Base-by-base conservation (phyloP, 179 eudicot genomes). In the Nepenthes alata region DNA sequence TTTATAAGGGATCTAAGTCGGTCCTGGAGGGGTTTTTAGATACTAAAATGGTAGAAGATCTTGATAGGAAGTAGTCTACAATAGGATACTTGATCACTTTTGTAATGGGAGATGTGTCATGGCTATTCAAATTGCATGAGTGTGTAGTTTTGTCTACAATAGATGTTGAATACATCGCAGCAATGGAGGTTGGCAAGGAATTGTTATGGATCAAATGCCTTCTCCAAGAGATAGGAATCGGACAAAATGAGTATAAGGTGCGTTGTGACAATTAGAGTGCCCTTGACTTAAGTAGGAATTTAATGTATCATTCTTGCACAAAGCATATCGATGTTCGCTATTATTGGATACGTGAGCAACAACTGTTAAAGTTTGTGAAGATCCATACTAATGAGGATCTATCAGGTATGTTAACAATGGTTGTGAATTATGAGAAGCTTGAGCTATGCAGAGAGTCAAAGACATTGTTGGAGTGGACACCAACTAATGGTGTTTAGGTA, bases 361-460 rank as follows among this genome's bases (percentile, higher is more conserved):
- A 53, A 53, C 10, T 13, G 35, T 3, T 53, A 3, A 4, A 2
- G 11, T 11, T 53, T 13, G 34, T 3, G 5, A 53, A 53, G 35
- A 25, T 53, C 10, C 56, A 13, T 9, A 53, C 34, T 2, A 9
- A 53, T 53, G 34, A 53, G 34, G 14, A 53, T 53, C 8, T 3
- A 3, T 25, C 56, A 13, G 34, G 5, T 15, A 53, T 53, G 56
- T 10, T 50, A 11, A 11, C 53, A 50, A 50, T 2, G 2, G 53
- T 41, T 62, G 5, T 41, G 82, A 87, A 90, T 5, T 87, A 16
- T 70, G 75, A 2, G 85, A 83, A 25, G 25, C 25, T 25, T 25
- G 25, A 25, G 25, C 25, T 1, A 25, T 25, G 25, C 25, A 25
- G 25, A 25, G 25, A 25, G 25, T 25, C 25, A 25, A 25, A 25